Evolutionary conservation across 169 alveolate genomes (phyloP).

Genomic region (Amoebophrya sp.): DNA sequence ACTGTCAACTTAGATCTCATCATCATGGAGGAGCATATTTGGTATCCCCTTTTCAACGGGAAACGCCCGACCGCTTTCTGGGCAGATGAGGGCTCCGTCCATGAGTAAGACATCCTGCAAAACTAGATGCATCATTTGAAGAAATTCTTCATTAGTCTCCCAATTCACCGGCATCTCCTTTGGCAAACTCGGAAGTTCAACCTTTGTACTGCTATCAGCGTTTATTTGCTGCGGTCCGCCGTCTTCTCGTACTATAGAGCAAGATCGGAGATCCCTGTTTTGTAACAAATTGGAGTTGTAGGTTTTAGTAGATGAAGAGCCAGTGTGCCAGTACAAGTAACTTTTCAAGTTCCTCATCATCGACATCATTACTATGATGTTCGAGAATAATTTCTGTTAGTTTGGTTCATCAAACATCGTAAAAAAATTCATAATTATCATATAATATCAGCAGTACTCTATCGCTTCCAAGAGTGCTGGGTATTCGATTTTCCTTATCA

Average conservation of each 20-base stretch:
- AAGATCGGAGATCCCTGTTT: neutral
- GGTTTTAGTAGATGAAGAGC: too few relatives aligned
- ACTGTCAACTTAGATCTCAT: neutral
- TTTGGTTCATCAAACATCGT: neutral
- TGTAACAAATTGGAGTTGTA: too few relatives aligned
- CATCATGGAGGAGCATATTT: neutral
- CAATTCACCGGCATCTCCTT: too few relatives aligned
- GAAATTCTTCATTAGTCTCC: too few relatives aligned
- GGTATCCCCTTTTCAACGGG: slow-evolving; percentile 10
- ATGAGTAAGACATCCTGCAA: neutral
- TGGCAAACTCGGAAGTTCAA: neutral
- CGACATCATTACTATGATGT: neutral
- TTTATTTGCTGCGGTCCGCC: neutral
- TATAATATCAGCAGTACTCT: neutral
- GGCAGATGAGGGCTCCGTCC: neutral
- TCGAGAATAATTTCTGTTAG: neutral
- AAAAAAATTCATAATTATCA: neutral
- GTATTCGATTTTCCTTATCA: neutral
- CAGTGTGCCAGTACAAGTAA: too few relatives aligned
- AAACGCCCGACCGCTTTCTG: neutral
- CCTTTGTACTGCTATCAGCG: neutral
- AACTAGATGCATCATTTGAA: too few relatives aligned
- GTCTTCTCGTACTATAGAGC: neutral
- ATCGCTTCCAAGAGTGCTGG: slow-evolving; percentile 7
- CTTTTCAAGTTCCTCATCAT: neutral